These are phyloP conservation scores for Xenosphaeropsis pyriputrescens DNA, from an alignment of 2,329 filamentous ascomycete species.

Conservation along the genomic window DNA sequence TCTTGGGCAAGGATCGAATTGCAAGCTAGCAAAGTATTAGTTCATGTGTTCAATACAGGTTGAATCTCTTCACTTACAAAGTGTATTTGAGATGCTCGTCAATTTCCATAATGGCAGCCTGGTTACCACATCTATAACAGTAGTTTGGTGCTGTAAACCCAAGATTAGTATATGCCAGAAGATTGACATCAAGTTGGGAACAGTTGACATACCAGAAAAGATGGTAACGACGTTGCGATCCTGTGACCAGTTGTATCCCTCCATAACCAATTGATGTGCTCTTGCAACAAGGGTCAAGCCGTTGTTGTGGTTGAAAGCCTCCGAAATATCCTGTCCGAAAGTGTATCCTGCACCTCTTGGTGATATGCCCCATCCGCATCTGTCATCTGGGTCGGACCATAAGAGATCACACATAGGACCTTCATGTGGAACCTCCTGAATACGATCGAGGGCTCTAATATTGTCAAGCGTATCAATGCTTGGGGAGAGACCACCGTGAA, in stretches of 20 bases:
- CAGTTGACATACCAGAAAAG: conserved; percentile 72
- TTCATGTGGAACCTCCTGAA: conserved; percentile 96
- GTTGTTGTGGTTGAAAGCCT: conserved; percentile 99
- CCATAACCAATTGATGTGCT: conserved; percentile 98
- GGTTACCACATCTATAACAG: conserved; percentile 97
- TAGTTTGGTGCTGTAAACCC: conserved; percentile 60
- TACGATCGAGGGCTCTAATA: conserved; percentile 86
- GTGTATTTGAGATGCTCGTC: conserved; percentile 99
- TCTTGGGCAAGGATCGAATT: conserved; percentile 96
- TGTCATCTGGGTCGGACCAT: conserved; percentile 96
- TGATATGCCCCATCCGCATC: conserved; percentile 91
- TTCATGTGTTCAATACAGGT: conserved; percentile 1
- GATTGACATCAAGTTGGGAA: conserved; percentile 2
- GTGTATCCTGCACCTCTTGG: conserved; percentile 90
- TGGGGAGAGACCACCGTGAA: conserved; percentile 93
- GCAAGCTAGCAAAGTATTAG: conserved; percentile 51
- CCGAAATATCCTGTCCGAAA: conserved; percentile 92
- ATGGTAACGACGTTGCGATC: conserved; percentile 97
- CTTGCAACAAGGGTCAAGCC: conserved; percentile 88
- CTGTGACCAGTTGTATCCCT: conserved; percentile 99
- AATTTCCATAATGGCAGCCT: conserved; percentile 99
- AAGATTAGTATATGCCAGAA: conserved; percentile 11
- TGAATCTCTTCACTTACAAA: conserved; percentile 54
- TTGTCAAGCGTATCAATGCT: conserved; percentile 93
- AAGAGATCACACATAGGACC: conserved; percentile 96